A percentile compares a stretch with the other conserved stretches of the same genome.
Conservation (phyloP, 2,329 filamentous ascomycete species). For the Cryphonectria naterciae region DNA sequence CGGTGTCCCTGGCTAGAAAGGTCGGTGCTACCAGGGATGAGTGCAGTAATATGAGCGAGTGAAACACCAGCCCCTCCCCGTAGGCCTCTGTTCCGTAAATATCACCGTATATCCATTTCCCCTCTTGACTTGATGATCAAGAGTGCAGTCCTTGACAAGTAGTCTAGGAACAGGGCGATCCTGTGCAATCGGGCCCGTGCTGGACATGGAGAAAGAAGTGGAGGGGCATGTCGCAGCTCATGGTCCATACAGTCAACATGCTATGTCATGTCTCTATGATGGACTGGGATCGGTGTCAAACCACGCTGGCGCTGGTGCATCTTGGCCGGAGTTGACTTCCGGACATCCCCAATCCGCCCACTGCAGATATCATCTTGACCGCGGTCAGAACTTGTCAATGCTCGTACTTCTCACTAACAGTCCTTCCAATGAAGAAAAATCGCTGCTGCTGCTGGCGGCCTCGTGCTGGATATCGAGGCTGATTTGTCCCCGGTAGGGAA, state of each 20-base stretch:
- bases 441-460: neutral
- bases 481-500: neutral
- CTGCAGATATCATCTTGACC: neutral
- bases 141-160: conserved; percentile 14
- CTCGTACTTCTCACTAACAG: neutral
- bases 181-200: conserved; percentile 7
- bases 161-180: conserved; percentile 14
- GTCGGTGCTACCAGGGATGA: conserved; percentile 22
- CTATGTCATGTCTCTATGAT: neutral
- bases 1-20: conserved; percentile 10
- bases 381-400: neutral
- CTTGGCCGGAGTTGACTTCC: conserved; percentile 22
- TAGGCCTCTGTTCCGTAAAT: neutral
- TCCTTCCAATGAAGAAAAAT: neutral
- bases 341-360: conserved; percentile 30
- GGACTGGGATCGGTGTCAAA: neutral
- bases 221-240: neutral
- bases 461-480: neutral
- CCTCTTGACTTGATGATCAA: neutral
- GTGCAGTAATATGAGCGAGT: conserved; percentile 10
- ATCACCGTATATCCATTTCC: neutral
- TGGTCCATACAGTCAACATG: neutral
- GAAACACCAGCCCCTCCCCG: conserved; percentile 22
- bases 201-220: neutral
- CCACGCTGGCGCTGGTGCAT: conserved; percentile 17